These are phyloP conservation scores for Chaetomium sp. DNA, from an alignment of 2,329 filamentous ascomycete species.

Conservation along the genomic window DNA sequence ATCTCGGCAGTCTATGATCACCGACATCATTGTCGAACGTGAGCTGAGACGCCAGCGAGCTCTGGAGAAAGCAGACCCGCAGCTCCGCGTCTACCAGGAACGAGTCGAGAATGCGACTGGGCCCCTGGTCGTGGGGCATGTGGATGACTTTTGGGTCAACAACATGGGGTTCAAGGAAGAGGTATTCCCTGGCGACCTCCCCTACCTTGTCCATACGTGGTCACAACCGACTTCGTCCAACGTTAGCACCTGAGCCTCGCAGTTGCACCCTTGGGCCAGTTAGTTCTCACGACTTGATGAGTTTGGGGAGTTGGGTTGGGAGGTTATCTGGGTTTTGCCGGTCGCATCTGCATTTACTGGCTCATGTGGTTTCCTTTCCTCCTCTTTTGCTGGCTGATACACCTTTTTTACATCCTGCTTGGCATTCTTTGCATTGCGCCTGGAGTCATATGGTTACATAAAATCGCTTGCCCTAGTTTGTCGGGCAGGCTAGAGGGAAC, in stretches of 20 bases:
- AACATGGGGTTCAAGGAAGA: conserved; percentile 39
- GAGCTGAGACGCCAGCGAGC: conserved; percentile 56
- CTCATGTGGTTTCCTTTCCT: conserved; percentile 9
- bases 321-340: conserved; percentile 14
- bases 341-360: conserved; percentile 22
- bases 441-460: conserved; percentile 37
- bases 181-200: conserved; percentile 34
- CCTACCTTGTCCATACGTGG: conserved; percentile 36
- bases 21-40: conserved; percentile 57
- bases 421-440: conserved; percentile 36
- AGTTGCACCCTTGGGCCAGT: background rate
- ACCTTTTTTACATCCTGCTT: conserved; percentile 17
- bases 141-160: conserved; percentile 34
- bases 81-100: conserved; percentile 29
- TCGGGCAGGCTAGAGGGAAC: conserved; percentile 23
- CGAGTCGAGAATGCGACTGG: conserved; percentile 27
- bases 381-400: conserved; percentile 22
- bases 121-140: conserved; percentile 28
- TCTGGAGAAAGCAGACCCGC: conserved; percentile 44
- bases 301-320: conserved; percentile 17
- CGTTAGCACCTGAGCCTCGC: conserved; percentile 16
- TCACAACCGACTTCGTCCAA: conserved; percentile 22
- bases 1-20: conserved; percentile 52
- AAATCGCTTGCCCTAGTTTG: conserved; percentile 24
- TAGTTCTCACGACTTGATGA: conserved; percentile 33